These are phyloP conservation scores for Glebionis coronaria DNA, from an alignment of 129 eudicot genomes.

Conservation along the genomic window DNA sequence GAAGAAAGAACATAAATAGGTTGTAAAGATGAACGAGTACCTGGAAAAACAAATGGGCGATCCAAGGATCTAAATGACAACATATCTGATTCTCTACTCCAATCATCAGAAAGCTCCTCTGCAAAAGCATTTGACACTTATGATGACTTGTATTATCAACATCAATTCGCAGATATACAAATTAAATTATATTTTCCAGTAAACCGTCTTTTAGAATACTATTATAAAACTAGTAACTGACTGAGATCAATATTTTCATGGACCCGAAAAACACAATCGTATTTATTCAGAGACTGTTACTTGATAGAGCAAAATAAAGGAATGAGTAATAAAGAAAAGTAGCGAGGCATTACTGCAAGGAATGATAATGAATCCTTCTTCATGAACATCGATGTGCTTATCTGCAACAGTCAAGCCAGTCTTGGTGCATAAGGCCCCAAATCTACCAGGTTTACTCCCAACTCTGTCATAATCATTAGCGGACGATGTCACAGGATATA, in stretches of 20 bases:
- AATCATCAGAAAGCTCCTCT: too few relatives aligned
- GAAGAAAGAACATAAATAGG: not conserved
- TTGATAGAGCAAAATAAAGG: constrained; percentile 14
- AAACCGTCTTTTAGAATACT: not conserved
- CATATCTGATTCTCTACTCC: too few relatives aligned
- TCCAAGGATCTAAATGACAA: too few relatives aligned
- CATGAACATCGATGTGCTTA: constrained; percentile 69
- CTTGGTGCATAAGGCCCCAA: constrained; percentile 10
- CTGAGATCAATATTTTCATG: not conserved
- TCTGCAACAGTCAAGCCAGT: constrained; percentile 31
- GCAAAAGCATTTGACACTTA: constrained; percentile 15
- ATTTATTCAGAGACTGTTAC: constrained; percentile 14
- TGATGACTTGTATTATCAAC: constrained; percentile 8
- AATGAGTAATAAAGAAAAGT: constrained; percentile 16
- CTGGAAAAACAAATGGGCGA: too few relatives aligned
- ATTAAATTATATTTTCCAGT: not conserved
- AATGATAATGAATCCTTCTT: constrained; percentile 78
- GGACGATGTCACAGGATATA: too few relatives aligned
- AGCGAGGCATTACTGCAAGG: constrained; percentile 47
- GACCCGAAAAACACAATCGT: too few relatives aligned
- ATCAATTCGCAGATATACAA: constrained; percentile 7
- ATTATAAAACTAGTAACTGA: not conserved
- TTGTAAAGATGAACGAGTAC: constrained; percentile 30
- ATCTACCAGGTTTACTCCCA: too few relatives aligned
- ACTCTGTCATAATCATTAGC: too few relatives aligned